These are phyloP conservation scores for Trichosanthes cucumerina DNA, from an alignment of 306 rosid genomes.

Conservation along the genomic window DNA sequence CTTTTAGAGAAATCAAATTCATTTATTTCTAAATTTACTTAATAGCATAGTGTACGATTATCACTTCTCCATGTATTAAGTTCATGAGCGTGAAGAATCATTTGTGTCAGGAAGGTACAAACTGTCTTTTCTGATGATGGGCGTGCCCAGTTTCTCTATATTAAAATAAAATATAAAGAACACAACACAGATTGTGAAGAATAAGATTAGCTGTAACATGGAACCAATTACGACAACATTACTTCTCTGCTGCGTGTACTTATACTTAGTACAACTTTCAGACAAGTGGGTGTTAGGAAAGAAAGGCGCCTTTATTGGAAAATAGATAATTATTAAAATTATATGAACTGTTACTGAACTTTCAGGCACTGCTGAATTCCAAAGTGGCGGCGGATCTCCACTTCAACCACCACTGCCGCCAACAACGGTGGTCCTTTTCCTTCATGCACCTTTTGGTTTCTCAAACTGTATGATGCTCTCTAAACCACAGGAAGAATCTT, in stretches of 20 bases:
- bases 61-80: not conserved
- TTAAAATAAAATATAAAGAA: not conserved
- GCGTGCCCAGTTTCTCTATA: not conserved
- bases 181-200: constrained; percentile 1
- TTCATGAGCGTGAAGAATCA: not conserved
- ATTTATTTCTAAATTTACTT: not conserved
- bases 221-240: not conserved
- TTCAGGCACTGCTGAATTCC: constrained; percentile 24
- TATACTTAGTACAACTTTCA: not conserved
- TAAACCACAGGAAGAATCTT: not conserved
- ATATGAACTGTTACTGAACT: not conserved
- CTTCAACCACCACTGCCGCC: constrained; percentile 9
- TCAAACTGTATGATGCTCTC: constrained; percentile 9
- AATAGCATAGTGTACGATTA: not conserved
- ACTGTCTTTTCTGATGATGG: not conserved
- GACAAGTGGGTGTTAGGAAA: not conserved
- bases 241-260: not conserved
- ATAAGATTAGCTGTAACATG: not conserved
- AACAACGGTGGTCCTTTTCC: not conserved
- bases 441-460: constrained; percentile 1
- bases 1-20: not conserved
- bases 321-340: not conserved
- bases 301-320: not conserved
- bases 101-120: not conserved
- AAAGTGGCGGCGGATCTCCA: constrained; percentile 9